Evolutionary conservation across 495 filamentous ascomycete species (phyloP), one percentile per base, ranked within the genome.

Genomic region (Aspergillus nidulans): DNA sequence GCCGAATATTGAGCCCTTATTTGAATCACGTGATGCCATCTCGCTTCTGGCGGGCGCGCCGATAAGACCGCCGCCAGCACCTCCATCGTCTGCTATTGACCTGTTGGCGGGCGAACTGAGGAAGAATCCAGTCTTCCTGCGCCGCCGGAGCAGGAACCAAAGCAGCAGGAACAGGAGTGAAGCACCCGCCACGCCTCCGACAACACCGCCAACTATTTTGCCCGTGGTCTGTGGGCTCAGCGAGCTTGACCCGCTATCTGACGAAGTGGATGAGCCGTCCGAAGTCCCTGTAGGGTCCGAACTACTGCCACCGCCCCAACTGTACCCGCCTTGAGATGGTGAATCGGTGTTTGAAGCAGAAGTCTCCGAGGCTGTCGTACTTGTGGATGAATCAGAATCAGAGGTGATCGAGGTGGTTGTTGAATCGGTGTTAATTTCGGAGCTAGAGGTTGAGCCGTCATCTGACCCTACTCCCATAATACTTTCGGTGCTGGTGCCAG

Each of bases 141-240:
- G 70, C 74, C 83, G 82, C 51, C 77, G 73, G 20, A 87, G 60
- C 12, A 65, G 46, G 36, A 86, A 53, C 49, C 76, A 70, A 1
- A 79, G 62, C 32, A 84, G 41, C 12, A 86, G 56, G 3, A 84
- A 61, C 43, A 88, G 53, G 25, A 86, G 60, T 6, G 81, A 76
- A 13, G 83, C 68, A 10, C 81, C 85, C 40, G 84, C 83, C 30
- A 87, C 70, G 43, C 83, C 79, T 13, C 86, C 86, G 20, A 88
- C 75, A 6, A 89, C 82, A 18, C 85, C 81, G 13, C 86, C 86
- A 12, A 84, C 81, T 34, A 89, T 69, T 28, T 66, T 63, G 26
- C 63, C 59, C n/a, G 59, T 63, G 30, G 57, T 53, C 50, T 58
- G 49, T 13, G 63, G 71, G 28, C 53, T 53, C 20, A 55, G 34